Evolutionary conservation across 2,329 filamentous ascomycete genomes (phyloP).

Genomic region (Paracamarosporium sp.): DNA sequence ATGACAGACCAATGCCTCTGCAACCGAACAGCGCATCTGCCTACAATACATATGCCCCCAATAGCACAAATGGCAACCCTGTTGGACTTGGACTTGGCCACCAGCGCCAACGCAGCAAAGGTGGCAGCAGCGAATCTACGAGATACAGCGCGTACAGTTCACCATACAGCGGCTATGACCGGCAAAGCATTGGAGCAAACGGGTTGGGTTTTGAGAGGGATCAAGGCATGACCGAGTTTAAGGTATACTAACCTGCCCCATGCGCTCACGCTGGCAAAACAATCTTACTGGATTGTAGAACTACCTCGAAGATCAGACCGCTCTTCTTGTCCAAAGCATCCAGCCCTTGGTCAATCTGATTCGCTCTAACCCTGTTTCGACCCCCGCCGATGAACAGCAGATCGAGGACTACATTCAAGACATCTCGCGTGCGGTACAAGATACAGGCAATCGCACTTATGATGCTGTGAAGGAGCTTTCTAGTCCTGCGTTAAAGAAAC

Average conservation of each 20-base stretch:
- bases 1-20: constrained; percentile 45
- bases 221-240: constrained; percentile 62
- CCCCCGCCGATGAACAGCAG: constrained; percentile 46
- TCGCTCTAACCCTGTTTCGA: constrained; percentile 49
- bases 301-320: constrained; percentile 84
- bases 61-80: constrained; percentile 24
- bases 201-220: constrained; percentile 31
- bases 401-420: constrained; percentile 73
- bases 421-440: constrained; percentile 74
- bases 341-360: constrained; percentile 79
- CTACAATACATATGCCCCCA: constrained; percentile 28
- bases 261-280: not conserved
- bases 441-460: constrained; percentile 71
- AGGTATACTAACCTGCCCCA: constrained; percentile 52
- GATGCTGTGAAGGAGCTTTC: constrained; percentile 56
- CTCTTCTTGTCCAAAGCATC: constrained; percentile 78
- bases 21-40: constrained; percentile 30
- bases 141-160: constrained; percentile 45
- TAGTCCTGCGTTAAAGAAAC: constrained; percentile 60
- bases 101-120: constrained; percentile 37
- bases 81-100: constrained; percentile 21
- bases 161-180: constrained; percentile 44
- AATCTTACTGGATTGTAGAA: constrained; percentile 55
- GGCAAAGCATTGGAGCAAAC: constrained; percentile 37
- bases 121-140: constrained; percentile 44